phyloP scores from a whole-genome alignment of 2,329 filamentous ascomycete genomes.

The Clarireedia monteithiana region DNA sequence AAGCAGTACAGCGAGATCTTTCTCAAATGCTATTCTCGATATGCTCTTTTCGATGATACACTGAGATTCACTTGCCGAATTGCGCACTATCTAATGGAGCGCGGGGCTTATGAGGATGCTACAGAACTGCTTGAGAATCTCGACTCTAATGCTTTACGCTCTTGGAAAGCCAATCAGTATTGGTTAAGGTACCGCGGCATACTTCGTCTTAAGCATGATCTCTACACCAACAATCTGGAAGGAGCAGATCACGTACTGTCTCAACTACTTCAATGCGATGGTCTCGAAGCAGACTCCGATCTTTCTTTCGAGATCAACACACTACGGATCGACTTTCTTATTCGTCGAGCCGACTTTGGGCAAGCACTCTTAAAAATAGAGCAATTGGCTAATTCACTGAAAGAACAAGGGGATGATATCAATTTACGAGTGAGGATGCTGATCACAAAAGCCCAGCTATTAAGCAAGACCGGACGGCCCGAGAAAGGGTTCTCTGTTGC shows the following conservation, averaged over 20 bases:
- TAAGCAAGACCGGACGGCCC: slow-evolving; percentile 50
- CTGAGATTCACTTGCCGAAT: slow-evolving; percentile 67
- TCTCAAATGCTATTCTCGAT: slow-evolving; percentile 60
- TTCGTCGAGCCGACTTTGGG: slow-evolving; percentile 43
- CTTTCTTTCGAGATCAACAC: slow-evolving; percentile 50
- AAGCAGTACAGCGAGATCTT: slow-evolving; percentile 64
- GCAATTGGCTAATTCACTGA: slow-evolving; percentile 39
- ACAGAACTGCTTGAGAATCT: slow-evolving; percentile 51
- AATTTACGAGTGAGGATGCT: slow-evolving; percentile 53
- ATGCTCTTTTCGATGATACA: slow-evolving; percentile 65
- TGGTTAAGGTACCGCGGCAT: slow-evolving; percentile 60
- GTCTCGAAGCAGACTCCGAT: slow-evolving; percentile 46
- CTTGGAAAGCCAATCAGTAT: slow-evolving; percentile 71
- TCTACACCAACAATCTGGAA: slow-evolving; percentile 49
- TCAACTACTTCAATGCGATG: slow-evolving; percentile 40
- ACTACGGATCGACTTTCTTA: slow-evolving; percentile 50
- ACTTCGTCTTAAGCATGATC: slow-evolving; percentile 54
- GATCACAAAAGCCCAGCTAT: slow-evolving; percentile 52
- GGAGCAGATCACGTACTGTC: slow-evolving; percentile 49
- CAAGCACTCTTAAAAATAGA: slow-evolving; percentile 48
- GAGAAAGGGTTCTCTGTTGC: slow-evolving; percentile 59
- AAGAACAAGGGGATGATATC: slow-evolving; percentile 51
- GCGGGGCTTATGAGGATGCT: slow-evolving; percentile 65
- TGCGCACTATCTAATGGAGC: slow-evolving; percentile 57
- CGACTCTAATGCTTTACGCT: slow-evolving; percentile 54